phyloP scores from a whole-genome alignment of 371 early-diverging fungal genomes.

The Apophysomyces variabilis region DNA sequence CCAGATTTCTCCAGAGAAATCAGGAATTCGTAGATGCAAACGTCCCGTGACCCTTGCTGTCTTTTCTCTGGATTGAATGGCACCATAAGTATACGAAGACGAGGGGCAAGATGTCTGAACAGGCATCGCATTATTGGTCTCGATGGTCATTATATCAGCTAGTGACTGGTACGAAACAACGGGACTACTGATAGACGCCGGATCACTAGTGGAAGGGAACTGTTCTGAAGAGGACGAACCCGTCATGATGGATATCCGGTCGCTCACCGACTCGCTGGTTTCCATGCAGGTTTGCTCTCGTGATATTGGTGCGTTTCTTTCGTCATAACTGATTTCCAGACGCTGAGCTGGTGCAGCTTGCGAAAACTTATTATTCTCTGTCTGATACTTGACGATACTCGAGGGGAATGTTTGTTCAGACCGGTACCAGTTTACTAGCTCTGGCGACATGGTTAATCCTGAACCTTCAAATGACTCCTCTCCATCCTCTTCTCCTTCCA shows the following conservation, averaged over 20 bases:
- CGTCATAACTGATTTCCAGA: neutral
- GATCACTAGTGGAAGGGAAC: neutral
- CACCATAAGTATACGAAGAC: neutral
- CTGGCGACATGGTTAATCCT: slow-evolving; percentile 13
- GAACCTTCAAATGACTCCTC: neutral
- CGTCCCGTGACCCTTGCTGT: neutral
- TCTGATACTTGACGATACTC: neutral
- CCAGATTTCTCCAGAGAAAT: neutral
- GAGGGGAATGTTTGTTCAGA: neutral
- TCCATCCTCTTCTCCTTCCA: neutral
- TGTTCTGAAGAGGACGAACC: neutral
- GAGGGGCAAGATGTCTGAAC: neutral
- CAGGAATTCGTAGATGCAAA: neutral
- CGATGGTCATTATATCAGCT: slow-evolving; percentile 18
- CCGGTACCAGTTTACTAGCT: slow-evolving; percentile 27
- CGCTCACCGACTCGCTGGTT: neutral
- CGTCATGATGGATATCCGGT: neutral
- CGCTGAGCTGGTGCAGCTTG: slow-evolving; percentile 7
- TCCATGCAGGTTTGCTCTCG: neutral
- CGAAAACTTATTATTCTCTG: neutral
- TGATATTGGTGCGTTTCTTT: neutral
- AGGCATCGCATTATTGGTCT: neutral
- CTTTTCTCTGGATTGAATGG: neutral
- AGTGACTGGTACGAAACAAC: slow-evolving; percentile 20
- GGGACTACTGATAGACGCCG: neutral